These are phyloP conservation scores for Trametes meyenii DNA, from an alignment of 768 basidiomycete species.

Conservation along the genomic window DNA sequence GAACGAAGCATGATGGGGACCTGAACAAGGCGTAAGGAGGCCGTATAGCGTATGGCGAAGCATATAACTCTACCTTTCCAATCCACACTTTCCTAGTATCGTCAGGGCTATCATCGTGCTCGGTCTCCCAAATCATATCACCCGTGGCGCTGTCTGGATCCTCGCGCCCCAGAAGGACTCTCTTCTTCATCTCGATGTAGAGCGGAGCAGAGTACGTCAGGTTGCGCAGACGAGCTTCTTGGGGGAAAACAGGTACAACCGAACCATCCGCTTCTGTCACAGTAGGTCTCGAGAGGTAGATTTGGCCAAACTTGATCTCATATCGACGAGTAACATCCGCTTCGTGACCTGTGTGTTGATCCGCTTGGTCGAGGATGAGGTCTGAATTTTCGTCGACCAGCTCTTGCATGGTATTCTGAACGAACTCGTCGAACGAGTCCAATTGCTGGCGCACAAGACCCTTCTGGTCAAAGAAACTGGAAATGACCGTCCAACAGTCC, in stretches of 20 bases:
- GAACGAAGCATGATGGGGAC: conserved; percentile 98
- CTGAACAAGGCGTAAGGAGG: conserved; percentile 42
- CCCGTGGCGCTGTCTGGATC: conserved; percentile 82
- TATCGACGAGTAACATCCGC: conserved; percentile 85
- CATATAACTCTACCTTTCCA: conserved; percentile 68
- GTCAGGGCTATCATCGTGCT: conserved; percentile 62
- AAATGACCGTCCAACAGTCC: conserved; percentile 95
- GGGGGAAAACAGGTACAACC: conserved; percentile 92
- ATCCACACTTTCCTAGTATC: conserved; percentile 90
- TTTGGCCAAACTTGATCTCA: conserved; percentile 97
- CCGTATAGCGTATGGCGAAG: neutral
- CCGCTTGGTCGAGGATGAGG: conserved; percentile 93
- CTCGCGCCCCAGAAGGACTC: conserved; percentile 76
- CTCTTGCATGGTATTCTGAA: conserved; percentile 99
- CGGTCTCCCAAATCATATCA: conserved; percentile 75
- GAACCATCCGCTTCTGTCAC: conserved; percentile 96
- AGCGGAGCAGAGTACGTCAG: conserved; percentile 95
- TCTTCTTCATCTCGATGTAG: conserved; percentile 94
- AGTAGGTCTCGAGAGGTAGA: conserved; percentile 93
- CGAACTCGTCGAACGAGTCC: conserved; percentile 98
- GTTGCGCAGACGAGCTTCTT: conserved; percentile 93
- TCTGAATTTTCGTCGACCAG: conserved; percentile 96
- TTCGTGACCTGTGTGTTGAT: conserved; percentile 92
- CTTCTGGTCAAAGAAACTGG: conserved; percentile 95
- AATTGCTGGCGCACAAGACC: conserved; percentile 98